Conservation (phyloP, 129 eudicot species). For the Flaveria ramosissima region DNA sequence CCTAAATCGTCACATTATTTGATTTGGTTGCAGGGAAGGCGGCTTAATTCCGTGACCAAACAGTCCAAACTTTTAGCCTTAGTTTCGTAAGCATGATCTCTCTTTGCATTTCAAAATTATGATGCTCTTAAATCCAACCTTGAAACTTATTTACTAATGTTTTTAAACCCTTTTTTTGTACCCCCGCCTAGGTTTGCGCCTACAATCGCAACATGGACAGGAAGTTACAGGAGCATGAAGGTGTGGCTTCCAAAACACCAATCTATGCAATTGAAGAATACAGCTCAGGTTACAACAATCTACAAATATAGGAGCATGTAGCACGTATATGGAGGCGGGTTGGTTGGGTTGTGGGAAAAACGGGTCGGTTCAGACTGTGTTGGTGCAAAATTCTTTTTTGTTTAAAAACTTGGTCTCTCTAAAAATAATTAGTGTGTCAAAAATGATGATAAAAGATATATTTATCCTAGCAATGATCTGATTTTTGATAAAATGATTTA, state of each 20-base stretch:
- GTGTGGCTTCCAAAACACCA: conserved; percentile 91
- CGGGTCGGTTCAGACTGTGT: neutral
- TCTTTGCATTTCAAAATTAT: neutral
- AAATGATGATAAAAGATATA: neutral
- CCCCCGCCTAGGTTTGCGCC: conserved; percentile 51
- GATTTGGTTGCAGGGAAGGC: conserved; percentile 54
- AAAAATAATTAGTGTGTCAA: neutral
- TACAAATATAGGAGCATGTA: neutral
- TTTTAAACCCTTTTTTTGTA: neutral
- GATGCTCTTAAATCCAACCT: neutral
- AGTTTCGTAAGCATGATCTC: conserved; percentile 52
- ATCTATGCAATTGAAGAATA: conserved; percentile 73
- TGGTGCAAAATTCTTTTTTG: neutral
- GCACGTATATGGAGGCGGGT: neutral
- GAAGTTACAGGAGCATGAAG: conserved; percentile 77
- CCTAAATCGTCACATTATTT: conserved; percentile 1
- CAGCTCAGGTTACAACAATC: conserved; percentile 54
- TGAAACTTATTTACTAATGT: conserved; percentile 2
- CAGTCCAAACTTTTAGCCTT: conserved; percentile 65
- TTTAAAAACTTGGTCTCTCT: neutral
- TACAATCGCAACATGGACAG: conserved; percentile 81
- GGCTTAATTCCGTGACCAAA: conserved; percentile 46
- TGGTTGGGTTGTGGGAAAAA: neutral
- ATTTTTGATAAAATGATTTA: neutral
- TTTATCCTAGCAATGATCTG: neutral